Evolutionary conservation across 108 stramenopile genomes (phyloP), one percentile per base, ranked within the genome.

Genomic region (Fragilaria radians): DNA sequence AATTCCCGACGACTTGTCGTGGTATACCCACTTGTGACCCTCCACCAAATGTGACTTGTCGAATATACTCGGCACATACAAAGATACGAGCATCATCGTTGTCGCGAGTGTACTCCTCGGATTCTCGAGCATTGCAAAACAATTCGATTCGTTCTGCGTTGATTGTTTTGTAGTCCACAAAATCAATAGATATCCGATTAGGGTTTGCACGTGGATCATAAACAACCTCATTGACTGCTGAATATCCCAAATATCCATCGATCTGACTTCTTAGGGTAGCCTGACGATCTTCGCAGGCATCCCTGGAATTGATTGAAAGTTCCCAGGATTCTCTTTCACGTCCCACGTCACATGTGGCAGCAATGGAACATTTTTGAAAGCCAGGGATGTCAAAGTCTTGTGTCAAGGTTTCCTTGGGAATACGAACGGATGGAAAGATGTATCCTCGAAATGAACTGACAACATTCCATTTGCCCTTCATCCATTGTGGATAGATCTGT

Each of bases 141-240:
- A 90, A 46, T 70, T 90, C 89, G 49, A 90, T 83, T n/a, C 89
- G 78, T 61, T 90, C 83, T 7, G 89, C 89, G 73, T 90, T 90
- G 24, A 64, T 63, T 42, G 89, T 90, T 42, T 71, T 67, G 55
- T 90, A 74, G 3, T 74, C 78, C n/a, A 80, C 68, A 73, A 90
- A 90, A 21, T 76, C 82, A 52, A 86, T 86, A 1, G 81, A 82
- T 28, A 90, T 55, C 30, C 89, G 66, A 62, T 90, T 90, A 1
- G 89, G 81, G 62, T 86, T 86, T 51, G 54, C 45, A 32, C 59
- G 70, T 11, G 70, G 63, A 72, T 86, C 79, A 58, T 90, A 86
- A 0, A 73, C 29, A 4, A 90, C 78, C 14, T 73, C 57, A 14
- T 73, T 23, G 0, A 86, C 79, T 19, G 89, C 89, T 4, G 61